Percentiles rank a stretch among this genome's conserved stretches.
These are phyloP conservation scores for Aspergillus fumigatiaffinis DNA, from an alignment of 2,329 filamentous ascomycete genomes.

Conservation along the genomic window DNA sequence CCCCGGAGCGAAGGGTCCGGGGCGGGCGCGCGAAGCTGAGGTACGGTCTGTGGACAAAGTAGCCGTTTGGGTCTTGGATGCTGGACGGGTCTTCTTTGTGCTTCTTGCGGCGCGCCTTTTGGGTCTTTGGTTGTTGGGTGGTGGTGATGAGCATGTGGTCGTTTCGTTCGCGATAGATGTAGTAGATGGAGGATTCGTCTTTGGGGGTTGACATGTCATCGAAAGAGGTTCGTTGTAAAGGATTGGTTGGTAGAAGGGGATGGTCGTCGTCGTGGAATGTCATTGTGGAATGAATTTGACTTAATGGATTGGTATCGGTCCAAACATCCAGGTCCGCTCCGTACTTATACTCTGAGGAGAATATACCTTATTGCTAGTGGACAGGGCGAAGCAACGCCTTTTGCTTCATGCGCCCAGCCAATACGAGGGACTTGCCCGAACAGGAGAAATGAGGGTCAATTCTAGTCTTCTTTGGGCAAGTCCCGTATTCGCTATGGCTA, in stretches of 20 bases:
- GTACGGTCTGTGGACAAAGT: slow-evolving; percentile 9
- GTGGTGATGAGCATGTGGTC: slow-evolving; percentile 8
- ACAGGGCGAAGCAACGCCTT: not conserved
- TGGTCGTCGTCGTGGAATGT: not conserved
- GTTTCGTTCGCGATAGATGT: slow-evolving; percentile 9
- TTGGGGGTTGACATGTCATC: too few species aligned
- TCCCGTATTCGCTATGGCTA: not conserved
- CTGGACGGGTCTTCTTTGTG: not conserved
- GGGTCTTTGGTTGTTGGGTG: slow-evolving; percentile 2
- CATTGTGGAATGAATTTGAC: too few species aligned
- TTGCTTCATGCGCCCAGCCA: not conserved
- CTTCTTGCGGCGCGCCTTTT: not conserved
- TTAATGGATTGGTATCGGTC: too few species aligned
- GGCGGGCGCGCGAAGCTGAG: slow-evolving; percentile 6
- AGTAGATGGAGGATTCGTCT: slow-evolving; percentile 4
- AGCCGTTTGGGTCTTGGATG: slow-evolving; percentile 1
- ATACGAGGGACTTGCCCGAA: not conserved
- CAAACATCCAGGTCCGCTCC: not conserved
- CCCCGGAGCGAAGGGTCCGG: slow-evolving; percentile 8
- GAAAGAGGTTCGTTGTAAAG: not conserved
- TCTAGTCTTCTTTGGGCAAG: not conserved
- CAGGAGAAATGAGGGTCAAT: not conserved
- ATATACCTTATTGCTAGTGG: not conserved
- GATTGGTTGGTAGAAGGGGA: not conserved
- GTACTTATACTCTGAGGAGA: not conserved